Conservation (phyloP, 2,329 filamentous ascomycete species). For the Juglanconis oblonga region DNA sequence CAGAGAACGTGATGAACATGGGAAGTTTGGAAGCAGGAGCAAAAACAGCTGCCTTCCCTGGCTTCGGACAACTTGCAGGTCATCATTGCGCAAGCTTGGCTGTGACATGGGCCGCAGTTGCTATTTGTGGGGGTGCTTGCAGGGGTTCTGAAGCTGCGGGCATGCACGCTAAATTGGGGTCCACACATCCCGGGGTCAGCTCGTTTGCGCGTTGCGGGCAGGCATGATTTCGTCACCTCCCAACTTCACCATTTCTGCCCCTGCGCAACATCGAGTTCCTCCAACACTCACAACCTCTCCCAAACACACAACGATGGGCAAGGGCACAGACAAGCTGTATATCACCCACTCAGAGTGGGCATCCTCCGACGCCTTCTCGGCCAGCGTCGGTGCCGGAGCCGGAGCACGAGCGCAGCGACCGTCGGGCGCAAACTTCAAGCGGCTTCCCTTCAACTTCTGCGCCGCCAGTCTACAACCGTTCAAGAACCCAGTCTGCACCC, state of each 20-base stretch:
- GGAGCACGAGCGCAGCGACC: slow-evolving; percentile 54
- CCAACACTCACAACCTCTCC: background rate
- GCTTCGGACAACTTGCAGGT: slow-evolving; percentile 18
- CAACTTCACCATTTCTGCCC: background rate
- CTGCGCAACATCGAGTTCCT: background rate
- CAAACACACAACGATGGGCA: slow-evolving; percentile 36
- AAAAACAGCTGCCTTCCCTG: slow-evolving; percentile 1
- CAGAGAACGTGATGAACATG: background rate
- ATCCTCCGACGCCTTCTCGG: slow-evolving; percentile 82
- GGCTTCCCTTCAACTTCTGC: slow-evolving; percentile 97
- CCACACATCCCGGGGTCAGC: too few relatives aligned
- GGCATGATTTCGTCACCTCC: slow-evolving; percentile 4
- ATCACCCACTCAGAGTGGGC: slow-evolving; percentile 99
- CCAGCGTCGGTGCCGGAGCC: slow-evolving; percentile 70
- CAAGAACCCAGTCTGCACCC: slow-evolving; percentile 87
- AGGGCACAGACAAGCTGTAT: slow-evolving; percentile 57
- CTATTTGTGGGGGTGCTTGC: slow-evolving; percentile 7
- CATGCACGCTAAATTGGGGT: slow-evolving; percentile 9
- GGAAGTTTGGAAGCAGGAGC: background rate
- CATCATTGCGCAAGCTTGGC: slow-evolving; percentile 17
- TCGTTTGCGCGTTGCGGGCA: too few relatives aligned
- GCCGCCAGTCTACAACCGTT: slow-evolving; percentile 94
- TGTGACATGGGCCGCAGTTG: background rate
- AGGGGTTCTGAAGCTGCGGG: slow-evolving; percentile 11
- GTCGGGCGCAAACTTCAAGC: slow-evolving; percentile 69